A percentile compares a stretch with the other conserved stretches of the same genome.
phyloP scores from a whole-genome alignment of 805 yeast species.

The Metschnikowia colocasiae region DNA sequence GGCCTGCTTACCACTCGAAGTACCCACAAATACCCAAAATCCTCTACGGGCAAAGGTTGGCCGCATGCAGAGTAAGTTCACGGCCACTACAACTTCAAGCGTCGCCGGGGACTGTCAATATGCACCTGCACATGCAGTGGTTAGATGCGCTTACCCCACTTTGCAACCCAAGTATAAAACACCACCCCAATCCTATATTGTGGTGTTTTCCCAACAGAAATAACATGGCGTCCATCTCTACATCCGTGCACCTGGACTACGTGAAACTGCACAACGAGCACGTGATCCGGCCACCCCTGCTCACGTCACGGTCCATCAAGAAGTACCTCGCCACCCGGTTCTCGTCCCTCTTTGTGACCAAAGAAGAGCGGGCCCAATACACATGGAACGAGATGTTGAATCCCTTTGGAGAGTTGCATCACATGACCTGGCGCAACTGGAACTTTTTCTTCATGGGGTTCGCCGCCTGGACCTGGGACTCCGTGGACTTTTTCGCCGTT shows the following conservation, averaged over 20 bases:
- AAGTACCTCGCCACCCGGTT: constrained; percentile 44
- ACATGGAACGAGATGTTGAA: constrained; percentile 46
- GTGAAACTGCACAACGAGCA: constrained; percentile 16
- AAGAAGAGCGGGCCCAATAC: constrained; percentile 35
- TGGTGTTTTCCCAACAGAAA: background rate
- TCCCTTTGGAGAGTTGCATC: constrained; percentile 42
- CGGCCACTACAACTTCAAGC: too few relatives aligned
- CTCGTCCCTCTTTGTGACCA: constrained; percentile 46
- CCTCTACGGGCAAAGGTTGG: too few relatives aligned
- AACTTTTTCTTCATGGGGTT: constrained; percentile 51
- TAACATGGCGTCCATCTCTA: background rate
- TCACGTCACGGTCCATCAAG: constrained; percentile 27
- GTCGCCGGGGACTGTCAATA: too few relatives aligned
- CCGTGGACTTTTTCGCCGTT: constrained; percentile 59
- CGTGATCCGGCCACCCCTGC: constrained; percentile 26
- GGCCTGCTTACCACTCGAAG: background rate
- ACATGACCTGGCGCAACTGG: constrained; percentile 40
- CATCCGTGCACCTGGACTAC: constrained; percentile 15
- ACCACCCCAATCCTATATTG: background rate
- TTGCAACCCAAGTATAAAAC: background rate
- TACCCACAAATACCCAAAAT: too few relatives aligned
- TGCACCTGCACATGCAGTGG: background rate
- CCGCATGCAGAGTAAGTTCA: too few relatives aligned
- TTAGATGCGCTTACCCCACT: constrained; percentile 3
- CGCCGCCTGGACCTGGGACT: constrained; percentile 62